Base-by-base conservation (phyloP, 164 flowering plant genomes). In the Sedum album region DNA sequence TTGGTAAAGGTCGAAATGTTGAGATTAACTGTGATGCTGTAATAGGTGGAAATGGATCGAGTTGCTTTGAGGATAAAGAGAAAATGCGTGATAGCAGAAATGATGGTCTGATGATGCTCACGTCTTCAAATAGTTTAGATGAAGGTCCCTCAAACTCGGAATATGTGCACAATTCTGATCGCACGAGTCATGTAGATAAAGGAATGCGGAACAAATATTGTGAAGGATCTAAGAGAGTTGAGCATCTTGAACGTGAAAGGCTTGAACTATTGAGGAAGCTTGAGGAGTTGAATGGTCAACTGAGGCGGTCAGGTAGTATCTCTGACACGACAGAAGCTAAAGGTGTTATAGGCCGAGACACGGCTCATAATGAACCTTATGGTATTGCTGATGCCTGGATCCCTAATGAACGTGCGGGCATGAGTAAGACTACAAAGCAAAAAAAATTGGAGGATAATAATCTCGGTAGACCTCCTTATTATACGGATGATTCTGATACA, bases 221-320 rank as follows among this genome's bases (percentile, higher is more conserved):
- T 71, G 79, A 74, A 69, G 85, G 77, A 5, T 44, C 72, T 57
- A 49, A 66, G 48, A 38, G 30, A 6, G 67, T 65, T 21, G 48
- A 36, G 30, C 31, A 65, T 69, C 79, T 85, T 30, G 88, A 87
- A 55, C 80, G 77, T 68, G 93, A 87, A 68, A 81, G 85, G 75
- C 85, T 80, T 36, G 93, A 84, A 75, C 86, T 94, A 42, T 69
- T 87, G 42, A 83, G 84, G 69, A 83, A 85, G 79, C 79, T 91
- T 17, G 87, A 94, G 64, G 95, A 91, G 75, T 75, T 91, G 66
- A 85, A 82, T 74, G 82, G 82, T 65, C 88, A 87, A 68, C 81
- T 91, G 17, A 79, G 74, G 60, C 76, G 74, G 36, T 85, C 91
- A 39, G 76, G 82, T 73, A 82, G 85, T 65, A 68, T 82, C 36